Conservation (phyloP, 2,329 filamentous ascomycete genomes). For the Ophiobolus disseminans region DNA sequence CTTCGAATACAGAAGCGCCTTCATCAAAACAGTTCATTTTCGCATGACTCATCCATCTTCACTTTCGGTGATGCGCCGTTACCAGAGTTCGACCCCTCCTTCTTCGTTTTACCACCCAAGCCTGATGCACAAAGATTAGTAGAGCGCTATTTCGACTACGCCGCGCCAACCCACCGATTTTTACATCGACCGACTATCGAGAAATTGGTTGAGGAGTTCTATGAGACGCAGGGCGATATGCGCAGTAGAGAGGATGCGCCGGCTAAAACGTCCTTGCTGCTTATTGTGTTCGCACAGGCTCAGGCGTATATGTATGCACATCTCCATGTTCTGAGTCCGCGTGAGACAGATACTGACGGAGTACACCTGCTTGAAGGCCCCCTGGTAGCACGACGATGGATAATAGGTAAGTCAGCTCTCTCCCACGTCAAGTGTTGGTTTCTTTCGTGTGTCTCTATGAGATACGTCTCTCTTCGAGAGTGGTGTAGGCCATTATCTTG, state of each 20-base stretch:
- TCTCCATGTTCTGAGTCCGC: no score
- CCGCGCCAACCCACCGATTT: conserved; percentile 66
- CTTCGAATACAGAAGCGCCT: conserved; percentile 59
- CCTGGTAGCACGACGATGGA: conserved; percentile 32
- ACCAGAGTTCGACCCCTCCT: conserved; percentile 53
- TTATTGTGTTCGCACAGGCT: conserved; percentile 63
- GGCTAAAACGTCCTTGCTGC: conserved; percentile 56
- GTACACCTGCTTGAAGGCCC: no score
- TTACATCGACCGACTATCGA: conserved; percentile 63
- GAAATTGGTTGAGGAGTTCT: conserved; percentile 55
- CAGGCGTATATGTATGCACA: conserved; percentile 55
- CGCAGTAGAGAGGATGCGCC: conserved; percentile 49
- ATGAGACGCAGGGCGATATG: conserved; percentile 54
- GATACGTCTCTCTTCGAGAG: no score
- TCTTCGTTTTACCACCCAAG: conserved; percentile 54
- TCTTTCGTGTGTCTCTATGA: no score
- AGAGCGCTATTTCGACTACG: conserved; percentile 65
- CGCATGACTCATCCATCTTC: conserved; percentile 56
- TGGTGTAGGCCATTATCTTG: no score
- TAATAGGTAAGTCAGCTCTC: conserved; percentile 32
- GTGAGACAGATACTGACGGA: no score
- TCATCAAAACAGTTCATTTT: conserved; percentile 48
- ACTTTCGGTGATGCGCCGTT: conserved; percentile 60
- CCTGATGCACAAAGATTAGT: conserved; percentile 55
- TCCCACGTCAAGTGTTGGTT: no score